Conservation (phyloP, 768 basidiomycete genomes). For the Tricholoma hemisulphureum region DNA sequence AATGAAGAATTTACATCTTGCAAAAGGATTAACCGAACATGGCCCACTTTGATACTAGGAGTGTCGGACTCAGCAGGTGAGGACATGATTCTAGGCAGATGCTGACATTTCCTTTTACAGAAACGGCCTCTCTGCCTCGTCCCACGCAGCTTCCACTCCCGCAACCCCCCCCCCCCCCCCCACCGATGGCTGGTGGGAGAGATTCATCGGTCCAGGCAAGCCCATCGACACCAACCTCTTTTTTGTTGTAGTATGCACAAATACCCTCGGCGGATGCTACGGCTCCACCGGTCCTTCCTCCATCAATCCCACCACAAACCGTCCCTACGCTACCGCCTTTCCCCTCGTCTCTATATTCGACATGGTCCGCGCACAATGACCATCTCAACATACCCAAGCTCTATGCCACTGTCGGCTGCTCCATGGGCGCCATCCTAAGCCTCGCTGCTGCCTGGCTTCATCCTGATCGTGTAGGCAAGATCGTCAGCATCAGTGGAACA, state of each 20-base stretch:
- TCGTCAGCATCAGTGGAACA: slow-evolving; percentile 93
- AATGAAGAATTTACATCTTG: slow-evolving; percentile 7
- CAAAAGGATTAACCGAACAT: slow-evolving; percentile 12
- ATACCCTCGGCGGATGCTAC: slow-evolving; percentile 96
- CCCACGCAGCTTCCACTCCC: slow-evolving; percentile 84
- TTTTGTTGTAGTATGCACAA: slow-evolving; percentile 94
- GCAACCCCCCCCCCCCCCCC: too few species aligned
- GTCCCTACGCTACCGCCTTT: slow-evolving; percentile 86
- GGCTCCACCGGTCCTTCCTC: slow-evolving; percentile 95
- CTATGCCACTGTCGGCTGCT: slow-evolving; percentile 91
- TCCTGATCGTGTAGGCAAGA: slow-evolving; percentile 83
- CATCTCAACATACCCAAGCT: slow-evolving; percentile 79
- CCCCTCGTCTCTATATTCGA: slow-evolving; percentile 93
- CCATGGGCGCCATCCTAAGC: slow-evolving; percentile 99
- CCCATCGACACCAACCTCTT: slow-evolving; percentile 90
- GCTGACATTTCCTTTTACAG: too few species aligned
- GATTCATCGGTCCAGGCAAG: slow-evolving; percentile 94
- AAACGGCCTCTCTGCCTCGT: slow-evolving; percentile 95
- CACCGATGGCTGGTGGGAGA: slow-evolving; percentile 96
- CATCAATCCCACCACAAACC: slow-evolving; percentile 61
- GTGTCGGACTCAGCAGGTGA: slow-evolving; percentile 4
- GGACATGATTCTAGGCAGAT: slow-evolving; percentile 2
- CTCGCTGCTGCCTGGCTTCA: slow-evolving; percentile 92
- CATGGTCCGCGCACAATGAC: slow-evolving; percentile 96
- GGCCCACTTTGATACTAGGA: slow-evolving; percentile 7